These are phyloP conservation scores for Leccinum variicolor DNA, from an alignment of 768 basidiomycete genomes.

Conservation along the genomic window DNA sequence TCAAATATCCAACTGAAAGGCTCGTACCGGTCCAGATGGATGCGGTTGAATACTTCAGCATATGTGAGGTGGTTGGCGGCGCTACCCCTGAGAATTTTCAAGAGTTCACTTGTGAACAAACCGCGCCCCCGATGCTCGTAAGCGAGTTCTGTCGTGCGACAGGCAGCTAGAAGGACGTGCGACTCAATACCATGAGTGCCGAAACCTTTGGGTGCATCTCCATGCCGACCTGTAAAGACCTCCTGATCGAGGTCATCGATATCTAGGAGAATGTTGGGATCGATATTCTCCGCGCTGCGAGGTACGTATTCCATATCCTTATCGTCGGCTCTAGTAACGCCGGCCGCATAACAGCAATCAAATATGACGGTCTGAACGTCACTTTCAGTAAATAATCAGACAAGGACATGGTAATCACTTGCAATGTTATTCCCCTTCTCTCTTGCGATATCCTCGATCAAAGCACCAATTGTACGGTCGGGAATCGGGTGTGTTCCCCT, in stretches of 20 bases:
- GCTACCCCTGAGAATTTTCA: conserved; percentile 5
- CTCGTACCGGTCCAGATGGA: conserved; percentile 11
- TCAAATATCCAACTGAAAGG: no score
- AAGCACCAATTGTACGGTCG: conserved; percentile 38
- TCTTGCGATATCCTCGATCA: conserved; percentile 36
- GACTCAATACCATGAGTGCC: conserved; percentile 29
- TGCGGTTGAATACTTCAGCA: conserved; percentile 13
- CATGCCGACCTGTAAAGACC: conserved; percentile 19
- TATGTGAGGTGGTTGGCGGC: conserved; percentile 21
- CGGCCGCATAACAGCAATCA: conserved; percentile 45
- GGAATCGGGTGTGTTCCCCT: conserved; percentile 34
- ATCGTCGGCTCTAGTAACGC: conserved; percentile 31
- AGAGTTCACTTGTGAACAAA: conserved; percentile 24
- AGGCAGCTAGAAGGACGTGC: conserved; percentile 44
- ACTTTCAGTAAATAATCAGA: neutral
- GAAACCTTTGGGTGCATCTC: conserved; percentile 19
- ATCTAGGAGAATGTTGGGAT: neutral
- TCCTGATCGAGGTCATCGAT: conserved; percentile 22
- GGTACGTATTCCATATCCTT: neutral
- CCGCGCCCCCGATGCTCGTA: conserved; percentile 19
- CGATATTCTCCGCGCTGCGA: conserved; percentile 3
- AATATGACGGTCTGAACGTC: conserved; percentile 39
- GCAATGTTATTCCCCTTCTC: conserved; percentile 44
- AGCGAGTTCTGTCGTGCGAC: conserved; percentile 34
- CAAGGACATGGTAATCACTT: conserved; percentile 4